Conservation (phyloP, 192 early-diverging fungal species). For the Phlyctochytrium planicorne region DNA sequence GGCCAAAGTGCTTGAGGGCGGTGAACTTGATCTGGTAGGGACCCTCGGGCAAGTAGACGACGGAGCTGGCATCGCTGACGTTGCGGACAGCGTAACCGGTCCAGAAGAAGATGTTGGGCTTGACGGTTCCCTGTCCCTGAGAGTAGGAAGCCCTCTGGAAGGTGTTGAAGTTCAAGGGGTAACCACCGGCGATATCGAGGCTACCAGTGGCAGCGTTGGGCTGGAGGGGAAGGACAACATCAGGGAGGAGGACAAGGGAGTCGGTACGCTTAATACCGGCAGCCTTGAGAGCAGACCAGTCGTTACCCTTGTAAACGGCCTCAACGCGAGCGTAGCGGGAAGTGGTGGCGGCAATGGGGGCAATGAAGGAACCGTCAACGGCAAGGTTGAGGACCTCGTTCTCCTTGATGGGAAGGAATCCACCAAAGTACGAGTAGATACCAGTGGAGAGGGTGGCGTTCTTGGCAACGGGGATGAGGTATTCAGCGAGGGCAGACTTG, state of each 20-base stretch:
- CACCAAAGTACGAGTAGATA: neutral
- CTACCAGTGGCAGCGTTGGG: neutral
- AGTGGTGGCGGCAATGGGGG: neutral
- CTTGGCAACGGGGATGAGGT: neutral
- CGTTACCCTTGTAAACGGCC: constrained; percentile 5
- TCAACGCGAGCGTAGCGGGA: neutral
- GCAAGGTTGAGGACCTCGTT: neutral
- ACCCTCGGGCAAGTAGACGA: constrained; percentile 19
- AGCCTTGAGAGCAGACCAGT: neutral
- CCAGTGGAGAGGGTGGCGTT: constrained; percentile 2
- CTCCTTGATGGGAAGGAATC: neutral
- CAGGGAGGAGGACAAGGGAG: neutral
- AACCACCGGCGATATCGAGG: neutral
- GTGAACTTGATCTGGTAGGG: constrained; percentile 28
- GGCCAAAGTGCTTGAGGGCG: constrained; percentile 32
- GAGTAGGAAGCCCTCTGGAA: neutral
- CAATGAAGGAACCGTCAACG: neutral
- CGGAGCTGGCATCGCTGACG: neutral
- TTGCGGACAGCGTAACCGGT: neutral
- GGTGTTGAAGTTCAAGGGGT: neutral
- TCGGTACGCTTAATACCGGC: neutral
- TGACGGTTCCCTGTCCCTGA: neutral
- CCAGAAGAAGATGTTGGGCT: constrained; percentile 1
- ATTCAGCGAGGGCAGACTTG: neutral
- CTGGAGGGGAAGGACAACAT: neutral